phyloP scores from a whole-genome alignment of 768 basidiomycete genomes.

The Amanita exitialis region DNA sequence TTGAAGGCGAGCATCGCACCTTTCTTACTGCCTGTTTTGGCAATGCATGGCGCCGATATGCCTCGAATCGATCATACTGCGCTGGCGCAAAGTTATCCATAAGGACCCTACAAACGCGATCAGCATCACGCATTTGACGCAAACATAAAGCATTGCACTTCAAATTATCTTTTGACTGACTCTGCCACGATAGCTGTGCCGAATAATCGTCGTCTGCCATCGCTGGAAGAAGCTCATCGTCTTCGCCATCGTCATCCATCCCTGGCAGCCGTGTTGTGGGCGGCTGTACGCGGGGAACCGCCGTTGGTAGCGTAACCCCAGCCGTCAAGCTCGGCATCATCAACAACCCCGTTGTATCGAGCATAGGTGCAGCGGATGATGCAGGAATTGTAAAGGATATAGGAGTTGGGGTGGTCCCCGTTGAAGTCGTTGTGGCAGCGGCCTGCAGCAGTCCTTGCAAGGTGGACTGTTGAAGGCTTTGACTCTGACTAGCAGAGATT shows the following conservation, averaged over 20 bases:
- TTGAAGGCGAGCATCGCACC: constrained; percentile 27
- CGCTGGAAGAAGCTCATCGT: constrained; percentile 70
- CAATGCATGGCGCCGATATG: constrained; percentile 74
- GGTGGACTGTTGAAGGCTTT: background rate
- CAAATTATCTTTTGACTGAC: constrained; percentile 80
- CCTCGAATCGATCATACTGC: constrained; percentile 86
- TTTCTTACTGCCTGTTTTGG: constrained; percentile 78
- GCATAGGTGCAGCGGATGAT: constrained; percentile 2
- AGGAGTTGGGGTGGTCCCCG: background rate
- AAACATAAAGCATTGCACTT: constrained; percentile 36
- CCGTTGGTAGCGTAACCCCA: constrained; percentile 11
- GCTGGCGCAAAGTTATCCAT: constrained; percentile 81
- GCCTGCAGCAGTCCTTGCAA: background rate
- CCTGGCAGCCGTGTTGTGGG: constrained; percentile 10
- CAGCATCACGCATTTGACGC: background rate
- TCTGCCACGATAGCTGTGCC: constrained; percentile 74
- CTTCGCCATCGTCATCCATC: constrained; percentile 52
- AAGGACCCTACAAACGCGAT: constrained; percentile 46
- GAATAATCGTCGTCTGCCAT: constrained; percentile 90
- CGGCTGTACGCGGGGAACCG: constrained; percentile 3
- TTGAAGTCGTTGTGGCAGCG: background rate
- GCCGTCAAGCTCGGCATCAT: constrained; percentile 11
- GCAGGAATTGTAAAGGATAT: background rate
- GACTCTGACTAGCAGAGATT: constrained; percentile 3
- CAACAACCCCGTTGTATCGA: constrained; percentile 14